Evolutionary conservation across 441 rosid genomes (phyloP).

Genomic region (Erysimum cheiri): DNA sequence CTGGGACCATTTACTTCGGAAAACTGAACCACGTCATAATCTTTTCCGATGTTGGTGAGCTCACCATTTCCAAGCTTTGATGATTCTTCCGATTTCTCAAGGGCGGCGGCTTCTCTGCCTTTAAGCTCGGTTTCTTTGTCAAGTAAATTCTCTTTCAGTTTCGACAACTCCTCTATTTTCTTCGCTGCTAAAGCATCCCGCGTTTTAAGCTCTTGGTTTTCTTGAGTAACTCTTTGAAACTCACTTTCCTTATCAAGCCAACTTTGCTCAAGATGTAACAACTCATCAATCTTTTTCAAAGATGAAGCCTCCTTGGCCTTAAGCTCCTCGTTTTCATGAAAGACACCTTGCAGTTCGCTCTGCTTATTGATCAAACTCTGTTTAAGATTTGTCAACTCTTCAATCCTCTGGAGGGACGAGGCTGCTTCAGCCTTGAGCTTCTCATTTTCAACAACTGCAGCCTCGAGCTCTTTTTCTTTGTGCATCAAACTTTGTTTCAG

Average conservation of each 20-base stretch:
- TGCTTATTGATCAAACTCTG: constrained; percentile 75
- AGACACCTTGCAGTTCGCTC: constrained; percentile 62
- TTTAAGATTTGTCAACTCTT: constrained; percentile 71
- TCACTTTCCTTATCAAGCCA: constrained; percentile 76
- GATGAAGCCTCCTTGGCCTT: constrained; percentile 63
- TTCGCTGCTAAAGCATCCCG: constrained; percentile 59
- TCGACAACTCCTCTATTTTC: constrained; percentile 78
- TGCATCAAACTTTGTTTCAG: constrained; percentile 63
- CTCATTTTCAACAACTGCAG: constrained; percentile 64
- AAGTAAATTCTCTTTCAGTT: constrained; percentile 61
- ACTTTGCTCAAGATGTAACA: constrained; percentile 62
- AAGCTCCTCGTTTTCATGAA: constrained; percentile 74
- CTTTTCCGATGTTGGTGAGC: constrained; percentile 75
- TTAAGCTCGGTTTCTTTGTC: constrained; percentile 70
- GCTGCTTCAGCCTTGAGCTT: constrained; percentile 67
- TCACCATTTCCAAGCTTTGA: constrained; percentile 64
- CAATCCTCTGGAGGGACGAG: constrained; percentile 60
- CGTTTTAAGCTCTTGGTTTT: constrained; percentile 58
- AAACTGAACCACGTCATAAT: constrained; percentile 85
- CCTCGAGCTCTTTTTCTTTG: constrained; percentile 76
- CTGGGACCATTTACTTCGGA: constrained; percentile 78
- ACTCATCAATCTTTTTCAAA: constrained; percentile 69
- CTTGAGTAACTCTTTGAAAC: constrained; percentile 60
- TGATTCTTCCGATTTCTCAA: constrained; percentile 57
- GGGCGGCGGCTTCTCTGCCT: constrained; percentile 55